Percentiles rank a stretch among this genome's conserved stretches.
These are phyloP conservation scores for Cryptococcus jaspeensis DNA, from an alignment of 1,284 basidiomycete species.

Conservation along the genomic window DNA sequence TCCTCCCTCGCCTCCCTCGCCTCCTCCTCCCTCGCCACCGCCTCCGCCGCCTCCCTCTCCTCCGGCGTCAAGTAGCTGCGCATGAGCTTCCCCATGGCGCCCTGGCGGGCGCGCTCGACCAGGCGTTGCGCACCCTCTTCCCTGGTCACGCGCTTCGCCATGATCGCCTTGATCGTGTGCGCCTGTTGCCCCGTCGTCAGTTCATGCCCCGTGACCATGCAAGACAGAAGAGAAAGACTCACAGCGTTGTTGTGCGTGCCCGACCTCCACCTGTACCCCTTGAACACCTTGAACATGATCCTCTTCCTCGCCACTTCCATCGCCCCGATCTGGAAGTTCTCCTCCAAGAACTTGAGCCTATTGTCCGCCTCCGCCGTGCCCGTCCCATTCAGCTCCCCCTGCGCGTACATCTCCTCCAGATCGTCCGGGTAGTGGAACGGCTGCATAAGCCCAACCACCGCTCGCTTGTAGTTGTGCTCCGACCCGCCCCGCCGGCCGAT, in stretches of 20 bases:
- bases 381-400: conserved; percentile 21
- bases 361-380: conserved; percentile 56
- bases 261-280: conserved; percentile 45
- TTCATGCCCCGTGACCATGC: neutral
- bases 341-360: conserved; percentile 62
- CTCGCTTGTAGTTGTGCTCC: conserved; percentile 74
- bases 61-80: too few species aligned
- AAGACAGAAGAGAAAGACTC: conserved; percentile 16
- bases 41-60: conserved; percentile 1
- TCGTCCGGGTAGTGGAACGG: conserved; percentile 88
- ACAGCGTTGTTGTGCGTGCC: conserved; percentile 43
- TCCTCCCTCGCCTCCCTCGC: too few species aligned
- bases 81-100: neutral
- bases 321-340: conserved; percentile 56
- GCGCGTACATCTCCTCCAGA: conserved; percentile 65
- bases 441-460: conserved; percentile 80
- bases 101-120: conserved; percentile 8
- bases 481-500: conserved; percentile 30
- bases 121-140: conserved; percentile 50
- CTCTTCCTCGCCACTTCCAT: conserved; percentile 31
- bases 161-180: conserved; percentile 45
- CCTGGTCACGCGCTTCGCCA: conserved; percentile 55
- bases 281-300: conserved; percentile 41
- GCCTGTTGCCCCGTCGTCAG: conserved; percentile 29
- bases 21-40: neutral